Evolutionary conservation across 352 stramenopile species (phyloP), one percentile per base, ranked within the genome.

Genomic region (Pythium myriotylum): DNA sequence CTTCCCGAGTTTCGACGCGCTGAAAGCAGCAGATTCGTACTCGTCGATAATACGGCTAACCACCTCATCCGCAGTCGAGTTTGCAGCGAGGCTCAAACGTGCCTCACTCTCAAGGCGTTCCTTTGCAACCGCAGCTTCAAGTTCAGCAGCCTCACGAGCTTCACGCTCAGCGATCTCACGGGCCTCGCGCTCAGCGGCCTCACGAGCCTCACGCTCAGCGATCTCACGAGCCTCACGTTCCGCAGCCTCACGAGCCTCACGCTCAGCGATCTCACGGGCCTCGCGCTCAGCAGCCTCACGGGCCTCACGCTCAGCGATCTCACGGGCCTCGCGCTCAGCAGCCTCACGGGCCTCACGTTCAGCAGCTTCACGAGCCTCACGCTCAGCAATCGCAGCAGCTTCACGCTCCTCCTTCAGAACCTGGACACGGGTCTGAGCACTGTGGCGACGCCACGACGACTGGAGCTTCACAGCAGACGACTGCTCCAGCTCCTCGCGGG

Each of bases 31-130:
- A 8, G 42, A 40, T 12, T 67, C 43, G 19, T 54, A 66, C 22
- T 66, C 59, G 13, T 66, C 50, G 14, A 59, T 55, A 17, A 66
- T 59, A 7, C 49, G 50, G 35, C 35, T 50, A 19, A 66, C 59
- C 4, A 66, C 37, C 35, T 59, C 59, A 50, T 66, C 59, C 1
- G 59, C 49, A 2, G 50, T 50, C 2, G 19, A 19, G 26, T 66
- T 59, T 0, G 50, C 59, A 39, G 50, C 59, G 4, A 59, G 5
- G 35, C 50, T 59, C 22, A 66, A 23, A 19, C 59, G 49, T 3
- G 37, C 51, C 20, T 58, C 33, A 49, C 32, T 23, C 16, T 49
- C 39, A 12, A 35, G 29, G 10, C 29, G 29, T 35, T 35, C 29
- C 29, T 35, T 35, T 5, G 10, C 5, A 10, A 35, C 54, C 14